Base-by-base conservation (phyloP, 1,284 basidiomycete species). In the Ganoderma lucidum region DNA sequence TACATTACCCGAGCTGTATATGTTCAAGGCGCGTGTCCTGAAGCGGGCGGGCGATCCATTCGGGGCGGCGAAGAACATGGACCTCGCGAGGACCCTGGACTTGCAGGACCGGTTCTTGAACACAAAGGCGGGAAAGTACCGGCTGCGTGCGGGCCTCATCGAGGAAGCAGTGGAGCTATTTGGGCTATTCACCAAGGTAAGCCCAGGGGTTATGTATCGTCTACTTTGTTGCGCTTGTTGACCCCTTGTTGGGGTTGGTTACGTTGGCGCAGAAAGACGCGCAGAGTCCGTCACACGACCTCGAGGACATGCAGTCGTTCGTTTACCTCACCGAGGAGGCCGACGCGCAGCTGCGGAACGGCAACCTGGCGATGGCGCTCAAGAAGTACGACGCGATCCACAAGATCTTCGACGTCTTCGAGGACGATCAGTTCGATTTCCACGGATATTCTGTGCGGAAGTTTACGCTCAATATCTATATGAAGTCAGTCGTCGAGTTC, bases 371-470 rank as follows among this genome's bases (percentile, higher is more conserved):
- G 28, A 83, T 94, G 74, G 96, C 97, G 9, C 83, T 99, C 76
- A 99, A 99, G 84, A 90, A 92, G 75, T 97, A 95, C 76, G 87
- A 89, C 66, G 87, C 92, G 62, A 84, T 98, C 55, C 88, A 91
- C 70, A 93, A 90, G 91, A 85, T 93, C 17, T 98, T 98, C 80
- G 88, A 93, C 67, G 94, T 95, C 67, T 89, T 96, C 73, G 95
- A 97, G 77, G 96, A 99, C 74, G 98, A 99, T 79, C 97, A 99
- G 81, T 97, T 95, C 77, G 98, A 99, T 81, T 99, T 99, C 86
- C 98, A 99, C 80, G 91, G 93, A 8, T 99, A 99, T 81, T 95
- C 95, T 75, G 78, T 98, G 76, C 91, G 98, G 60, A 96, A 95
- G 76, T 95, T 93, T 79, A 98, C 95, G 3, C 82, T 99, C 48